Percentiles rank a stretch among this genome's conserved stretches.
These are phyloP conservation scores for Pleurotus djamor DNA, from an alignment of 768 basidiomycete species.

Conservation along the genomic window DNA sequence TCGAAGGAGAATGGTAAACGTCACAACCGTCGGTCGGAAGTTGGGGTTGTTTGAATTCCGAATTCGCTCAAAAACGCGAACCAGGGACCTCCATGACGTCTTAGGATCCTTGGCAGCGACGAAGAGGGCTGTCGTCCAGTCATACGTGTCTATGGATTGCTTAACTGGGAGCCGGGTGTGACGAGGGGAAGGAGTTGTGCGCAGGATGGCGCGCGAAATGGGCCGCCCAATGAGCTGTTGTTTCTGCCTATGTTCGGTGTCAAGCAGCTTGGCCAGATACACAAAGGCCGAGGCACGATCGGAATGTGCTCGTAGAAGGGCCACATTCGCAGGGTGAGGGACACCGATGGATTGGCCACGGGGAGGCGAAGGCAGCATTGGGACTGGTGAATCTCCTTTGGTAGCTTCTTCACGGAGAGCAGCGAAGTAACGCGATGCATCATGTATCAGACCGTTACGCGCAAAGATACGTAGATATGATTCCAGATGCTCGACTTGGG, in stretches of 20 bases:
- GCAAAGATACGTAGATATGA: conserved; percentile 46
- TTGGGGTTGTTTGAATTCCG: conserved; percentile 15
- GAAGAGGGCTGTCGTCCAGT: conserved; percentile 44
- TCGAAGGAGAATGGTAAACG: conserved; percentile 54
- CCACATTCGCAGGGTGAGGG: conserved; percentile 35
- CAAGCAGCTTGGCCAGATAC: conserved; percentile 37
- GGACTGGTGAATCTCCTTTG: not conserved
- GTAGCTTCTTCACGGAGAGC: conserved; percentile 26
- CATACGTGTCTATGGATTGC: conserved; percentile 38
- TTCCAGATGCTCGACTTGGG: conserved; percentile 42
- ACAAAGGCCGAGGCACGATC: conserved; percentile 43
- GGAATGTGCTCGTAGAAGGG: conserved; percentile 37
- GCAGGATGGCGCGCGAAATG: not conserved
- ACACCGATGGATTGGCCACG: conserved; percentile 3
- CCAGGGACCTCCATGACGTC: conserved; percentile 27
- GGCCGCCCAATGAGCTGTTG: not conserved
- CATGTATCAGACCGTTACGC: conserved; percentile 37
- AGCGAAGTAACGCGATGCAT: conserved; percentile 35
- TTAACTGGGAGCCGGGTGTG: conserved; percentile 6
- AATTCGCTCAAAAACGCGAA: conserved; percentile 34
- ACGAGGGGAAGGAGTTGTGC: not conserved
- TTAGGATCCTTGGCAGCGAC: conserved; percentile 38
- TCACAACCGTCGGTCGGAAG: conserved; percentile 38
- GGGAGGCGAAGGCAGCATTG: not conserved
- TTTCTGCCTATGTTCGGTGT: not conserved